Conservation (phyloP, 1,284 basidiomycete species). For the Blastosporella zonata region DNA sequence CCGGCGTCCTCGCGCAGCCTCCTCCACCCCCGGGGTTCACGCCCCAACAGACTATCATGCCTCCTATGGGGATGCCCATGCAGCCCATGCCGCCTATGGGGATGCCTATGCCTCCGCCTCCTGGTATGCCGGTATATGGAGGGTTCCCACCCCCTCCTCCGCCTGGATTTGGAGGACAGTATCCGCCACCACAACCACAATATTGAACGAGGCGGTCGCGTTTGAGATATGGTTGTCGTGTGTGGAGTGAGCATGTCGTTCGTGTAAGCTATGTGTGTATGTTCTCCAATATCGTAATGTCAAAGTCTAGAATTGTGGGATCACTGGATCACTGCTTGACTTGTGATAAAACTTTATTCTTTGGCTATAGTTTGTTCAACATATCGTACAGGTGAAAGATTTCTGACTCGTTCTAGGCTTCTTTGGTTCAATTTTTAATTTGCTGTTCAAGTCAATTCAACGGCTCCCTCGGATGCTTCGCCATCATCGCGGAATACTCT, state of each 20-base stretch:
- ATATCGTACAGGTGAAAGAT: not conserved
- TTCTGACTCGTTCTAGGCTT: not conserved
- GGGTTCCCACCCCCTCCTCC: constrained; percentile 59
- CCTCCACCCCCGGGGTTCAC: constrained; percentile 71
- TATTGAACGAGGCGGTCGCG: constrained; percentile 21
- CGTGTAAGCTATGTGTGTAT: constrained; percentile 17
- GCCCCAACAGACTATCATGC: constrained; percentile 62
- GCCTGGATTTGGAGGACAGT: constrained; percentile 49
- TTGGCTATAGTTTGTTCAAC: not conserved
- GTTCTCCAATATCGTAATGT: not conserved
- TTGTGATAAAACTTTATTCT: not conserved
- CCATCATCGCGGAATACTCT: constrained; percentile 34
- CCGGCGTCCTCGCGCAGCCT: constrained; percentile 73
- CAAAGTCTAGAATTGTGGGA: not conserved
- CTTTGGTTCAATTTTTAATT: not conserved
- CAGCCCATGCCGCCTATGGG: constrained; percentile 42
- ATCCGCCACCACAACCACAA: constrained; percentile 27
- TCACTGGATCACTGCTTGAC: too few relatives aligned
- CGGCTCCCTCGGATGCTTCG: constrained; percentile 32
- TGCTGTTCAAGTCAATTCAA: constrained; percentile 3
- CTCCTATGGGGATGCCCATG: constrained; percentile 50
- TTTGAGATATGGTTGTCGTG: constrained; percentile 7
- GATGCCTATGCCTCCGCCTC: constrained; percentile 35
- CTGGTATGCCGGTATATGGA: constrained; percentile 47
- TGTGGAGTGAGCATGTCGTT: constrained; percentile 19